A percentile compares a stretch with the other conserved stretches of the same genome.
phyloP scores from a whole-genome alignment of 2,329 filamentous ascomycete genomes.

The Hirsutella rhossiliensis region DNA sequence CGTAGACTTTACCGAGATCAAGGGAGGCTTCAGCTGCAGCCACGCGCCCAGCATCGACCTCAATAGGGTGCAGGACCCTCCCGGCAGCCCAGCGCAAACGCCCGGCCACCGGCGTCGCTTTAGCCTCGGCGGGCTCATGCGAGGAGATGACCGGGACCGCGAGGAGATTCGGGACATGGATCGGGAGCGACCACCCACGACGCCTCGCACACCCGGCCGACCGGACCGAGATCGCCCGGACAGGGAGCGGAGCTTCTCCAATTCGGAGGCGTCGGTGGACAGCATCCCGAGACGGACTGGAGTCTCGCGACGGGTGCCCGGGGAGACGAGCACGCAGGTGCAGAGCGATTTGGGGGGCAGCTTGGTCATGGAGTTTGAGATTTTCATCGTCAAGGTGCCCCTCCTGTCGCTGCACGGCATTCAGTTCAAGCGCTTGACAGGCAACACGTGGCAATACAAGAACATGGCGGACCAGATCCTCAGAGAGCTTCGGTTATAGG shows the following conservation, averaged over 20 bases:
- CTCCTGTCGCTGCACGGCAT: slow-evolving; percentile 87
- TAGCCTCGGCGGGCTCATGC: slow-evolving; percentile 61
- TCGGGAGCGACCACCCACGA: slow-evolving; percentile 24
- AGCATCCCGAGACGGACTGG: slow-evolving; percentile 47
- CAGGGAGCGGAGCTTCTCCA: slow-evolving; percentile 64
- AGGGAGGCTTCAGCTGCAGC: slow-evolving; percentile 82
- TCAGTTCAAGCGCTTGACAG: slow-evolving; percentile 93
- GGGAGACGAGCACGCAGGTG: slow-evolving; percentile 85
- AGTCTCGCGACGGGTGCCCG: slow-evolving; percentile 49
- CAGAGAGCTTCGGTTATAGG: slow-evolving; percentile 67
- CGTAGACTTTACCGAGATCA: slow-evolving; percentile 87
- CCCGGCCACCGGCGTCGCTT: slow-evolving; percentile 63
- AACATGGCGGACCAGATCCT: slow-evolving; percentile 96
- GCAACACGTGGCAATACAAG: slow-evolving; percentile 97
- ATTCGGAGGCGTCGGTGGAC: slow-evolving; percentile 77
- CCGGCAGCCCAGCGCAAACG: slow-evolving; percentile 42
- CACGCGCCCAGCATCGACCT: slow-evolving; percentile 85
- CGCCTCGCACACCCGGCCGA: slow-evolving; percentile 30
- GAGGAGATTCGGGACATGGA: slow-evolving; percentile 59
- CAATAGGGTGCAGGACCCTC: slow-evolving; percentile 56
- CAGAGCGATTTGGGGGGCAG: slow-evolving; percentile 79
- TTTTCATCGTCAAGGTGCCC: slow-evolving; percentile 95
- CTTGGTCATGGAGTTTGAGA: slow-evolving; percentile 83
- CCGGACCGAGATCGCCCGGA: slow-evolving; percentile 25
- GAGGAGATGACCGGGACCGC: slow-evolving; percentile 49